Evolutionary conservation across 352 stramenopile species (phyloP).

Genomic region (Lagenidium sp.): DNA sequence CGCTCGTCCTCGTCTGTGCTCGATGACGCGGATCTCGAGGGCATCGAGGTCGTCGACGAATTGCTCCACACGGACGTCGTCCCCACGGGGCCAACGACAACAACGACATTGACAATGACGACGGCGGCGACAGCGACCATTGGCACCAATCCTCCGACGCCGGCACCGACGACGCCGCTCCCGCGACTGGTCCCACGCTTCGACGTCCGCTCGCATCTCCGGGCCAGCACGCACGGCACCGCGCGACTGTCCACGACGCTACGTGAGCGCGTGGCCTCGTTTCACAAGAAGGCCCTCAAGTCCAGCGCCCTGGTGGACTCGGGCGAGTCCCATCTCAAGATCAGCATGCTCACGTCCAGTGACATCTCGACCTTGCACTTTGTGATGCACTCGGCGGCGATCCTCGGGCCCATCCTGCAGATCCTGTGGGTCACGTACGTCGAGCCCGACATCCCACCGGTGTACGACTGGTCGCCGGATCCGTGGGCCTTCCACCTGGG

Average conservation of each 20-base stretch:
- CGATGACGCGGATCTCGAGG: too few species aligned
- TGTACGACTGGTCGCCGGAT: background rate
- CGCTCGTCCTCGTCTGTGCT: too few species aligned
- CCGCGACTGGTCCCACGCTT: too few species aligned
- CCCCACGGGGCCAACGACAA: too few species aligned
- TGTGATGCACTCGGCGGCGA: slow-evolving; percentile 5
- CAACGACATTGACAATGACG: too few species aligned
- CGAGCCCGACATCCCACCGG: background rate
- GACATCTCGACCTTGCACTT: slow-evolving; percentile 17
- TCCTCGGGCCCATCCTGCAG: slow-evolving; percentile 6
- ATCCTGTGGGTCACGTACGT: slow-evolving; percentile 9
- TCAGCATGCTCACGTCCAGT: slow-evolving; percentile 11
- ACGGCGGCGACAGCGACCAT: too few species aligned
- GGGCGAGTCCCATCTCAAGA: slow-evolving; percentile 15
- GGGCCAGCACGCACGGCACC: too few species aligned
- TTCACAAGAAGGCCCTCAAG: slow-evolving; percentile 26
- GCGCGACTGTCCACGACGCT: slow-evolving; percentile 3
- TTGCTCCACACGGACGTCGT: too few species aligned
- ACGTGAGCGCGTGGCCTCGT: slow-evolving; percentile 1
- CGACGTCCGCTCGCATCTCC: too few species aligned
- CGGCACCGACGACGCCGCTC: too few species aligned
- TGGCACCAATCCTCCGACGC: too few species aligned
- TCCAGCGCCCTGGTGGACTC: slow-evolving; percentile 7
- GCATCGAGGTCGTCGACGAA: too few species aligned
- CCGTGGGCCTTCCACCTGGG: background rate